Evolutionary conservation across 164 flowering plant species (phyloP).

Genomic region (Aristolochia fimbriata): DNA sequence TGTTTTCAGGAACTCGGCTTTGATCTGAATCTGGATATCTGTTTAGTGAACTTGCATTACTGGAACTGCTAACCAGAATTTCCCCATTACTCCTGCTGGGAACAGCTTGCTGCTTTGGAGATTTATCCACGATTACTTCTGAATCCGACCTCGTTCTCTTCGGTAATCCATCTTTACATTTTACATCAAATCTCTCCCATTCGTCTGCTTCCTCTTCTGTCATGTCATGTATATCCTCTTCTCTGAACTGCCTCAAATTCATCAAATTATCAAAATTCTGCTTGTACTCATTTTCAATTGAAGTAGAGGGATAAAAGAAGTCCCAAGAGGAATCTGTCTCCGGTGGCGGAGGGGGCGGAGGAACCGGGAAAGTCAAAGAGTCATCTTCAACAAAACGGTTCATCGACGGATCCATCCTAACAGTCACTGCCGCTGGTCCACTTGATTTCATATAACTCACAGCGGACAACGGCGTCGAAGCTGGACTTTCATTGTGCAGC

Average conservation of each 20-base stretch:
- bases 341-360: slow-evolving; percentile 68
- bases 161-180: slow-evolving; percentile 11
- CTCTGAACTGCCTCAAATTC: slow-evolving; percentile 22
- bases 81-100: slow-evolving; percentile 7
- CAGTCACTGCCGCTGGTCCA: slow-evolving; percentile 44
- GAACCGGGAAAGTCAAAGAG: slow-evolving; percentile 27
- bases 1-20: slow-evolving; percentile 10
- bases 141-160: slow-evolving; percentile 6
- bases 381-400: slow-evolving; percentile 42
- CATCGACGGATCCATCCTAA: slow-evolving; percentile 28
- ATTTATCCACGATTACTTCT: slow-evolving; percentile 13
- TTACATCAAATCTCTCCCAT: slow-evolving; percentile 14
- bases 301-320: slow-evolving; percentile 53
- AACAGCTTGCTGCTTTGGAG: slow-evolving; percentile 2
- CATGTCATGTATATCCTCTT: slow-evolving; percentile 9
- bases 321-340: slow-evolving; percentile 68
- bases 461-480: slow-evolving; percentile 32
- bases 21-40: slow-evolving; percentile 12
- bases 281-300: slow-evolving; percentile 20
- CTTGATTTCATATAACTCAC: slow-evolving; percentile 62
- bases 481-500: slow-evolving; percentile 31
- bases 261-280: slow-evolving; percentile 21
- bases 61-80: slow-evolving; percentile 8
- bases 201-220: slow-evolving; percentile 7
- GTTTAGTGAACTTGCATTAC: slow-evolving; percentile 6